Conservation (phyloP, 2,329 filamentous ascomycete genomes). For the Cadophora luteo-olivacea region DNA sequence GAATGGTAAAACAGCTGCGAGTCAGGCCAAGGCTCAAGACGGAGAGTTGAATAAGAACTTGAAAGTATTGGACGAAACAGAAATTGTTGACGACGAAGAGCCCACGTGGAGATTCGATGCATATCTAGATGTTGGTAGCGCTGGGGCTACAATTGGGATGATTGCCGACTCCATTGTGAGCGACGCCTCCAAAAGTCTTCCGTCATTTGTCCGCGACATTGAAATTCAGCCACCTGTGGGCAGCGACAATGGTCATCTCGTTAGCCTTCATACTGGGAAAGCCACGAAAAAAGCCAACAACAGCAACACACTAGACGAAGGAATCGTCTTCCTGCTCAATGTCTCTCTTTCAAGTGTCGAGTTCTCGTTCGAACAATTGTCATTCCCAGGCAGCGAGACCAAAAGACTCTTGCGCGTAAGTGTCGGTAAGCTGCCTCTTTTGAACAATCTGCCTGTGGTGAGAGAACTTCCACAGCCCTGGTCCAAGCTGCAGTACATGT, state of each 20-base stretch:
- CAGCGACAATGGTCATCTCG: conserved; percentile 6
- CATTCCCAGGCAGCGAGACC: background rate
- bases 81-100: background rate
- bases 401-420: background rate
- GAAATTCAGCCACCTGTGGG: background rate
- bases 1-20: background rate
- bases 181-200: conserved; percentile 8
- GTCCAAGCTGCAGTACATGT: conserved; percentile 3
- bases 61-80: background rate
- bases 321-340: background rate
- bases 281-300: background rate
- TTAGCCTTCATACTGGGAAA: conserved; percentile 3
- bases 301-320: background rate
- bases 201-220: conserved; percentile 12
- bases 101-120: background rate
- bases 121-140: conserved; percentile 1
- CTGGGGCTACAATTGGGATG: conserved; percentile 4
- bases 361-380: background rate
- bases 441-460: background rate
- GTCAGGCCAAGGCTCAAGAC: background rate
- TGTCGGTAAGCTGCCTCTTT: background rate
- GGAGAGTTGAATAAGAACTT: background rate
- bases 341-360: background rate
- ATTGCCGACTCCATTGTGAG: conserved; percentile 6
- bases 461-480: conserved; percentile 7